Percentiles rank a stretch among this genome's conserved stretches.
phyloP scores from a whole-genome alignment of 1,284 basidiomycete species.

The Ustilago crameri region DNA sequence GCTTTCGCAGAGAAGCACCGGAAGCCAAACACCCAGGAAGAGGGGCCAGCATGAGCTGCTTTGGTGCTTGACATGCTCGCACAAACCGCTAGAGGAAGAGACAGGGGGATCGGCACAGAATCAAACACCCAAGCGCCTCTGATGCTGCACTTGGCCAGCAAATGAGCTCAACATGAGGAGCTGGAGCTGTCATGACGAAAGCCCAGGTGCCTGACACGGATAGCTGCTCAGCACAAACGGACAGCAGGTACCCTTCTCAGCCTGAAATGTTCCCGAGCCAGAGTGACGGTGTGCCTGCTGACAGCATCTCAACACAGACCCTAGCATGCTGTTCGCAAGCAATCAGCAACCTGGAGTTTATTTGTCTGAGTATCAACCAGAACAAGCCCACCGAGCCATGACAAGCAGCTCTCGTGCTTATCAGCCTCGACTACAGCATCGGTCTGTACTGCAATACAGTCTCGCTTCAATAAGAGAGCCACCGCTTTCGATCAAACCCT shows the following conservation, averaged over 20 bases:
- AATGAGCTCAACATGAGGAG: background rate
- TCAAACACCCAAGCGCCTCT: background rate
- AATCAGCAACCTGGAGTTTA: background rate
- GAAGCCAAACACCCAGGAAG: background rate
- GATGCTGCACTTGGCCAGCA: background rate
- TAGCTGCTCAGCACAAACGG: too few species aligned
- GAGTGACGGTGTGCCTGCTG: background rate
- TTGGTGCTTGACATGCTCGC: background rate
- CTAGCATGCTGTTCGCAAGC: background rate
- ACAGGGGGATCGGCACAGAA: background rate
- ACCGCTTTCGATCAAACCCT: too few species aligned
- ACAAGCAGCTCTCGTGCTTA: background rate
- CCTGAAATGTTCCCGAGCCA: background rate
- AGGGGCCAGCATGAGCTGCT: background rate
- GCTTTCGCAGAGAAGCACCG: too few species aligned
- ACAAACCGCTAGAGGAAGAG: background rate
- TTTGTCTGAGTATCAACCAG: conserved; percentile 1
- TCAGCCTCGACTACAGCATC: background rate
- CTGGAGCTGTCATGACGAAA: background rate
- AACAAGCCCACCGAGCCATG: background rate
- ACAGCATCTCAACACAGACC: background rate
- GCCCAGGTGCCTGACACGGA: background rate
- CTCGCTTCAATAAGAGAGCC: too few species aligned
- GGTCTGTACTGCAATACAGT: background rate
- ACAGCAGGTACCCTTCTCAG: too few species aligned